A percentile compares a stretch with the other conserved stretches of the same genome.
phyloP scores from a whole-genome alignment of 257 asterid genomes.

The Salvia miltiorrhiza region DNA sequence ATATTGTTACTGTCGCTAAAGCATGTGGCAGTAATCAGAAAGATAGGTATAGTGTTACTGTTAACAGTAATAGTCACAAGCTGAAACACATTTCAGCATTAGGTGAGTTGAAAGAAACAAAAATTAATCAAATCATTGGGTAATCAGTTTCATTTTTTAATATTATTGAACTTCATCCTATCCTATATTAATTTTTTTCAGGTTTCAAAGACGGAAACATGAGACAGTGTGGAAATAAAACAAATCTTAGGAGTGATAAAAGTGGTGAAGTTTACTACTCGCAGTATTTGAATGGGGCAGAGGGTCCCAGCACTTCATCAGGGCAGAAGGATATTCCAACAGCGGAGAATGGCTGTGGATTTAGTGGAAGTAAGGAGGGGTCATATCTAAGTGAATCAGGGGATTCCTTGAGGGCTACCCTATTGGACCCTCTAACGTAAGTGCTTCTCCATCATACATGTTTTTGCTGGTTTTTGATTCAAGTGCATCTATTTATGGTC shows the following conservation, averaged over 20 bases:
- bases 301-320: slow-evolving; percentile 51
- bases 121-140: not conserved
- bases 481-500: not conserved
- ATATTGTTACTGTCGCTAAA: slow-evolving; percentile 36
- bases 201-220: slow-evolving; percentile 55
- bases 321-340: slow-evolving; percentile 47
- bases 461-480: not conserved
- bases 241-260: slow-evolving; percentile 18
- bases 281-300: slow-evolving; percentile 50
- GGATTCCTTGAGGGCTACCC: slow-evolving; percentile 70
- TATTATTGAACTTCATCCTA: not conserved
- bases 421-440: slow-evolving; percentile 87
- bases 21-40: slow-evolving; percentile 22
- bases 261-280: slow-evolving; percentile 45
- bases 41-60: slow-evolving; percentile 26
- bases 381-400: slow-evolving; percentile 50
- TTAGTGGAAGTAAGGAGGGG: slow-evolving; percentile 72
- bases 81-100: slow-evolving; percentile 40
- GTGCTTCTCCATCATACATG: slow-evolving; percentile 20
- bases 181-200: slow-evolving; percentile 16
- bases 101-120: slow-evolving; percentile 33
- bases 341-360: slow-evolving; percentile 58
- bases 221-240: slow-evolving; percentile 37
- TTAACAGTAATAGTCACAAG: slow-evolving; percentile 30
- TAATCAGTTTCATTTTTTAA: not conserved